phyloP scores from a whole-genome alignment of 192 early-diverging fungal species.

The Coemansia sp. region DNA sequence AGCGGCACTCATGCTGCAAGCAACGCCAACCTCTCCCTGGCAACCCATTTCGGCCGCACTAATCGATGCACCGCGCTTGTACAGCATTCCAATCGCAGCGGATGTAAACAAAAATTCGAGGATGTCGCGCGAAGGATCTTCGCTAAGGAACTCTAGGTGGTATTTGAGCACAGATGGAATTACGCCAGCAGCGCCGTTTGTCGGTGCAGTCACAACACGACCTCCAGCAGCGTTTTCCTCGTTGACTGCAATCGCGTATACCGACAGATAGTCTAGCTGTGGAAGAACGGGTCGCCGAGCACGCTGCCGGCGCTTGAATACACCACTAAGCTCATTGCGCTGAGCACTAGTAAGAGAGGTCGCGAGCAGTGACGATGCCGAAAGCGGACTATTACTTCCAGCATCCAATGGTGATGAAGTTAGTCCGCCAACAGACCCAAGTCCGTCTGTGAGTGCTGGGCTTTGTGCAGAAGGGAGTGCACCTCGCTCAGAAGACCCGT shows the following conservation, averaged over 20 bases:
- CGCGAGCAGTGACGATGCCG: slow-evolving; percentile 15
- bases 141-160: slow-evolving; percentile 93
- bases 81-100: slow-evolving; percentile 94
- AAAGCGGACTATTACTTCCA: neutral
- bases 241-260: slow-evolving; percentile 95
- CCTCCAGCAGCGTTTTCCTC: slow-evolving; percentile 86
- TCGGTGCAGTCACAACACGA: slow-evolving; percentile 90
- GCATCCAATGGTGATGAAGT: neutral
- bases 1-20: slow-evolving; percentile 94
- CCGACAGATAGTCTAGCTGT: slow-evolving; percentile 85
- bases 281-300: slow-evolving; percentile 58
- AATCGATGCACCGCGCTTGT: slow-evolving; percentile 92
- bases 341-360: slow-evolving; percentile 42
- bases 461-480: slow-evolving; percentile 13
- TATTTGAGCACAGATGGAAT: slow-evolving; percentile 95
- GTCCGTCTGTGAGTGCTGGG: slow-evolving; percentile 21
- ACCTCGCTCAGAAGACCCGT: slow-evolving; percentile 45
- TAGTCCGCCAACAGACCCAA: neutral
- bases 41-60: slow-evolving; percentile 97
- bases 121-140: slow-evolving; percentile 76
- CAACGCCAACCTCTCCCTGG: slow-evolving; percentile 96
- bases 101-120: slow-evolving; percentile 92
- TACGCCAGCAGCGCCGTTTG: slow-evolving; percentile 92
- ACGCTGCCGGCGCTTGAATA: slow-evolving; percentile 40
- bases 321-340: slow-evolving; percentile 37